Base-by-base conservation (phyloP, 305 asterid genomes). In the Fraxinus ornus region DNA sequence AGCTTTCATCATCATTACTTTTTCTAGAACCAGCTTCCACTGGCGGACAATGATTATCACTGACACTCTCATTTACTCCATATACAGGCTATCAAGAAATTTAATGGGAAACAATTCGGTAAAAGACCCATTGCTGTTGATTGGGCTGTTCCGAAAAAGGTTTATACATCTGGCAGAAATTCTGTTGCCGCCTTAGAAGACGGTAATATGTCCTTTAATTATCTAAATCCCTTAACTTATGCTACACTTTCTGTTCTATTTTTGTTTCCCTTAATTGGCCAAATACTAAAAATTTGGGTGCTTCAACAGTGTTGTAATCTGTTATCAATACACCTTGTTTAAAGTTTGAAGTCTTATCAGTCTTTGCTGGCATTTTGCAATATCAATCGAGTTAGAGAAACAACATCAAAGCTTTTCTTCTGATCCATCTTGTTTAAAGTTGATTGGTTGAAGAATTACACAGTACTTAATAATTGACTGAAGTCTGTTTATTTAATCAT, bases 51-150 rank as follows among this genome's bases (percentile, higher is more conserved):
- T 26, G 30, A 26, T 26, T 26, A 26, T 26, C 30, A 26, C 81
- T 66, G 60, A 19, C 37, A 44, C 32, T 1, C 60, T 82, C 19
- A 36, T 37, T 30, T 30, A 73, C 62, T 55, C 64, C 24, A 62
- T 70, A 35, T 72, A 88, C 91, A 95, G 98, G 97, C 91, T 79
- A 93, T 96, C 79, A 80, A 89, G 92, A 91, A 87, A 80, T 90
- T 94, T 85, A 96, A 93, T 80, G 98, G 99, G 76, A 91, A 93
- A 84, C 79, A 13, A 5, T 82, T 94, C 86, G 95, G 93, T 82
- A 90, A 86, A 85, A 92, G 99, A 84, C 91, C 94, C 66, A 88
- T 96, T 83, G 99, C 99, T 81, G 95, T 94, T 89, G 99, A 96
- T 86, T 94, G 98, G 98, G 98, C 98, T 79, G 90, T 96, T 60